Percentiles rank a stretch among this genome's conserved stretches.
phyloP scores from a whole-genome alignment of 1,139 yeast species.

The Blastobotrys proliferans region DNA sequence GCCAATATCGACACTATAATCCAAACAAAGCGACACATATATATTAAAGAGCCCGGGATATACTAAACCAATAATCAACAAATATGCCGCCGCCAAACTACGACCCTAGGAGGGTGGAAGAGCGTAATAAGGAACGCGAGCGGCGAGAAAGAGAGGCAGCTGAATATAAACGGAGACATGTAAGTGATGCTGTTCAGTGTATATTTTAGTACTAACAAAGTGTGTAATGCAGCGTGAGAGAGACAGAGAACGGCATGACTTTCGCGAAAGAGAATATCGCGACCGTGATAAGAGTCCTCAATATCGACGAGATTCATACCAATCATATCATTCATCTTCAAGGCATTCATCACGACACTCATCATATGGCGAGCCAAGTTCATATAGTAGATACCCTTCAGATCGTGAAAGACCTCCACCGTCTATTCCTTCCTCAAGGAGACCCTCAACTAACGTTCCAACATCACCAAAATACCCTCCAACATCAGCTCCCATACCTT shows the following conservation, averaged over 20 bases:
- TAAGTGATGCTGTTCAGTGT: not conserved
- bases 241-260: no score
- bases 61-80: no score
- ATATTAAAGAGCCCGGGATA: no score
- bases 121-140: constrained; percentile 29
- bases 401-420: constrained; percentile 1
- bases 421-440: not conserved
- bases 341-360: constrained; percentile 12
- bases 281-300: not conserved
- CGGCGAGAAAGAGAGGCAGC: constrained; percentile 32
- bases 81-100: constrained; percentile 13
- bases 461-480: constrained; percentile 10
- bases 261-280: constrained; percentile 3
- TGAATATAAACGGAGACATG: constrained; percentile 28
- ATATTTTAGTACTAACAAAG: not conserved
- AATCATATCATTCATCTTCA: constrained; percentile 9
- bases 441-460: constrained; percentile 3
- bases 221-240: not conserved
- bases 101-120: constrained; percentile 24
- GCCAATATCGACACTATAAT: no score
- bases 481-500: not conserved
- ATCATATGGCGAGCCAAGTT: constrained; percentile 4
- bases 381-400: not conserved
- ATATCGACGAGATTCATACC: constrained; percentile 11
- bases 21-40: no score